Percentiles rank a stretch among this genome's conserved stretches.
phyloP scores from a whole-genome alignment of 208 protist genomes.

The Crithidia brevicula region DNA sequence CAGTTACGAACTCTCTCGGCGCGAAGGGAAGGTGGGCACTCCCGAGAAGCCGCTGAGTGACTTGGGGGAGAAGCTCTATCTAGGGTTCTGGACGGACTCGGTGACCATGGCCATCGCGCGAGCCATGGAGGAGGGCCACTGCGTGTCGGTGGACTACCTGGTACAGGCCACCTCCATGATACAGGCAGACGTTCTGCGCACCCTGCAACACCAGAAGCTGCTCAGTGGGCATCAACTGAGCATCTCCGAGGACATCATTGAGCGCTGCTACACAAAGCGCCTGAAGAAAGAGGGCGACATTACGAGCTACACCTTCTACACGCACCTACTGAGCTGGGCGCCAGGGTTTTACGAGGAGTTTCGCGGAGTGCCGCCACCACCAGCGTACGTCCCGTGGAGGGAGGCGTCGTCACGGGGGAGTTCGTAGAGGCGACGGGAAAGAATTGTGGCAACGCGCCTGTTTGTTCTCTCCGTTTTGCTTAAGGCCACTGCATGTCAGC shows the following conservation, averaged over 20 bases:
- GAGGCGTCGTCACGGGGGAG: not conserved
- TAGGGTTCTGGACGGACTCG: constrained; percentile 93
- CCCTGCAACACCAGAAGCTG: constrained; percentile 71
- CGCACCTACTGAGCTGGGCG: constrained; percentile 86
- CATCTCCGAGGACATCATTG: constrained; percentile 81
- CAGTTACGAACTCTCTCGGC: constrained; percentile 98
- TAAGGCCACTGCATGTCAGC: too few species aligned
- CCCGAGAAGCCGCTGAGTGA: constrained; percentile 99
- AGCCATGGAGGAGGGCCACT: constrained; percentile 81
- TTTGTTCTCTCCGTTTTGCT: too few species aligned
- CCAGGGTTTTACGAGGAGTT: constrained; percentile 78
- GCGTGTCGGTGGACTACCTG: constrained; percentile 78
- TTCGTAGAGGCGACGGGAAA: not conserved
- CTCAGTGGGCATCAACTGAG: constrained; percentile 68
- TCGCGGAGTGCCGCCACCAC: constrained; percentile 23
- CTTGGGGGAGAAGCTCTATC: constrained; percentile 95
- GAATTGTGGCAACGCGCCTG: too few species aligned
- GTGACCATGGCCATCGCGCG: constrained; percentile 82
- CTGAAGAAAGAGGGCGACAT: constrained; percentile 69
- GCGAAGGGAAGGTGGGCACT: constrained; percentile 95
- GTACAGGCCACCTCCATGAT: constrained; percentile 84
- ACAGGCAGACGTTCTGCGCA: constrained; percentile 72
- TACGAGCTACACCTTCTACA: constrained; percentile 84
- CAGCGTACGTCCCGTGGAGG: constrained; percentile 28
- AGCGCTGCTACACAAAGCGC: constrained; percentile 77